A percentile compares a stretch with the other conserved stretches of the same genome.
Evolutionary conservation across 192 early-diverging fungal genomes (phyloP).

Genomic region (Entophlyctis luteolus): DNA sequence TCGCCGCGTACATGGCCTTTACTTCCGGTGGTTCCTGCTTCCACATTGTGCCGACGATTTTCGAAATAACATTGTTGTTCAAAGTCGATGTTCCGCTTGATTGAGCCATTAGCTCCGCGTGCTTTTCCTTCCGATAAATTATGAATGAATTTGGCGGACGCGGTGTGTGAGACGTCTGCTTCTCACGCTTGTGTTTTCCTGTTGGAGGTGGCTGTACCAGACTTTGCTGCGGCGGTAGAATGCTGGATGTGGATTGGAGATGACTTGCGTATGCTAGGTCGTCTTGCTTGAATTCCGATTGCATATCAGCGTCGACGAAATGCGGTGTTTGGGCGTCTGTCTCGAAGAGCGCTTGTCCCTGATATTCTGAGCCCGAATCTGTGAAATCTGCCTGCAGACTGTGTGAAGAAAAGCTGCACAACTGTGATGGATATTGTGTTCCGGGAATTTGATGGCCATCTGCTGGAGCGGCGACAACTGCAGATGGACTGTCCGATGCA

Average conservation of each 20-base stretch:
- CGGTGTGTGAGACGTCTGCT: constrained; percentile 5
- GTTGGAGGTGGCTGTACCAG: background rate
- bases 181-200: constrained; percentile 4
- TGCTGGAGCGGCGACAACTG: no score
- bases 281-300: background rate
- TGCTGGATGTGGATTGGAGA: background rate
- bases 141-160: constrained; percentile 54
- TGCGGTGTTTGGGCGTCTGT: background rate
- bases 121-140: constrained; percentile 57
- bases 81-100: constrained; percentile 36
- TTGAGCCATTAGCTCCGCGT: constrained; percentile 44
- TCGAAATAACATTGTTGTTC: constrained; percentile 55
- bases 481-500: background rate
- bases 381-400: no score
- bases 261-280: background rate
- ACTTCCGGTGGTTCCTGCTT: constrained; percentile 47
- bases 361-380: background rate
- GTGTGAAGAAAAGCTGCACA: no score
- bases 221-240: background rate
- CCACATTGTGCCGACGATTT: constrained; percentile 59
- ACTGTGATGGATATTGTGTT: no score
- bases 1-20: constrained; percentile 44
- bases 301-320: background rate
- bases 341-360: background rate
- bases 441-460: no score